Conservation (phyloP, 2,329 filamentous ascomycete genomes). For the Fusarium staphyleae region DNA sequence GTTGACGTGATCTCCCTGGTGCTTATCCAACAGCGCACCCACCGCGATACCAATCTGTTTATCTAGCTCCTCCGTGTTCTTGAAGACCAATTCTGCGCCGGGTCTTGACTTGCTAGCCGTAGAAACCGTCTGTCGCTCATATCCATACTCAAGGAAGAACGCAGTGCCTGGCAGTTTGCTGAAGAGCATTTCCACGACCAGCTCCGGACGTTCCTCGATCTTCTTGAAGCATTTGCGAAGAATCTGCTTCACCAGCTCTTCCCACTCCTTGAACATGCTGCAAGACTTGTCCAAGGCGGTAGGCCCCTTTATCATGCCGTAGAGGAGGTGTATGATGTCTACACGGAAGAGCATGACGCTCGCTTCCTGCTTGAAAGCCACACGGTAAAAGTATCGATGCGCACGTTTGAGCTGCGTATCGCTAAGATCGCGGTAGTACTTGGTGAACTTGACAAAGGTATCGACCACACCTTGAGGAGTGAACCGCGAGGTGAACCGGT, state of each 20-base stretch:
- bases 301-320: conserved; percentile 91
- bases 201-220: conserved; percentile 81
- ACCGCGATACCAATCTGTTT: conserved; percentile 82
- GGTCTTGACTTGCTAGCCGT: conserved; percentile 68
- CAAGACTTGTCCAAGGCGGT: conserved; percentile 73
- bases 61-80: conserved; percentile 70
- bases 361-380: conserved; percentile 95
- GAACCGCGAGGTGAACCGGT: conserved; percentile 80
- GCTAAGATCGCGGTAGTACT: conserved; percentile 81
- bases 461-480: conserved; percentile 85
- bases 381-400: conserved; percentile 91
- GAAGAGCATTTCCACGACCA: conserved; percentile 92
- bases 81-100: conserved; percentile 84
- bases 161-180: conserved; percentile 86
- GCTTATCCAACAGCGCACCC: conserved; percentile 79
- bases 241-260: conserved; percentile 85
- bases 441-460: conserved; percentile 82
- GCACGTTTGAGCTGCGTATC: conserved; percentile 85
- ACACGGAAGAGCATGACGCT: conserved; percentile 87
- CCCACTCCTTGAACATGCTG: conserved; percentile 84
- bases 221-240: conserved; percentile 84
- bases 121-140: conserved; percentile 80
- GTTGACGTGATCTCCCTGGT: conserved; percentile 74
- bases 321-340: conserved; percentile 87
- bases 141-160: conserved; percentile 89